Percentiles rank a stretch among this genome's conserved stretches.
phyloP scores from a whole-genome alignment of 176 grass and related monocot genomes.

The Eremochloa ophiuroides region DNA sequence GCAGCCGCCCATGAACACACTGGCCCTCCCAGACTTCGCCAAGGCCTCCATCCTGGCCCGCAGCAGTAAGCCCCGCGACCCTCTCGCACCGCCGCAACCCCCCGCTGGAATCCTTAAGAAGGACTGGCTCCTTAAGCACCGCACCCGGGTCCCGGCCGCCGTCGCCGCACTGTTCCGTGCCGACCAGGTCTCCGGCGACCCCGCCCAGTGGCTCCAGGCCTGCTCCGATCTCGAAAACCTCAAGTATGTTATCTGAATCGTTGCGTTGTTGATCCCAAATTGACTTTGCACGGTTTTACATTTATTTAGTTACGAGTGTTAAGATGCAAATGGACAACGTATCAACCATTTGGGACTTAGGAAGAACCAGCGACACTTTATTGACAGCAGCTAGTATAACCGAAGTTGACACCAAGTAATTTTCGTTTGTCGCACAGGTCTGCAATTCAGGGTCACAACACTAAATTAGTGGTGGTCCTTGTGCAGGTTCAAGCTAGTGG shows the following conservation, averaged over 20 bases:
- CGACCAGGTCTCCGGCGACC: slow-evolving; percentile 88
- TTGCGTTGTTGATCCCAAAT: slow-evolving; percentile 26
- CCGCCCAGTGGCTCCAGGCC: slow-evolving; percentile 91
- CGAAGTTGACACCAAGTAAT: neutral
- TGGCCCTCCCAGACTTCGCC: slow-evolving; percentile 80
- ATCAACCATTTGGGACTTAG: slow-evolving; percentile 11
- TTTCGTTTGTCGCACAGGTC: slow-evolving; percentile 52
- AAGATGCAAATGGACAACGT: neutral
- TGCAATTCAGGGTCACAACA: slow-evolving; percentile 65
- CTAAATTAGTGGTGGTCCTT: slow-evolving; percentile 84
- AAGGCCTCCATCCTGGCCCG: slow-evolving; percentile 66
- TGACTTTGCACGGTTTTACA: slow-evolving; percentile 8
- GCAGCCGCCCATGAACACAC: slow-evolving; percentile 76
- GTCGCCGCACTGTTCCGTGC: slow-evolving; percentile 63
- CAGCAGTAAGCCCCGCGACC: slow-evolving; percentile 69
- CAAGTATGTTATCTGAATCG: slow-evolving; percentile 54
- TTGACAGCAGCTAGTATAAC: neutral
- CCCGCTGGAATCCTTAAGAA: slow-evolving; percentile 76
- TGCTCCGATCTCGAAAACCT: slow-evolving; percentile 99
- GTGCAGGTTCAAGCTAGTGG: slow-evolving; percentile 60
- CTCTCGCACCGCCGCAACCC: slow-evolving; percentile 62
- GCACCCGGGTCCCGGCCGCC: slow-evolving; percentile 68
- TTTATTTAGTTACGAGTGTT: slow-evolving; percentile 6
- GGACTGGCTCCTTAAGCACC: slow-evolving; percentile 90
- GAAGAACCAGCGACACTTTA: neutral